Evolutionary conservation across 1,139 yeast species (phyloP), one percentile per base, ranked within the genome.

Genomic region (Magnusiomyces paraingens): DNA sequence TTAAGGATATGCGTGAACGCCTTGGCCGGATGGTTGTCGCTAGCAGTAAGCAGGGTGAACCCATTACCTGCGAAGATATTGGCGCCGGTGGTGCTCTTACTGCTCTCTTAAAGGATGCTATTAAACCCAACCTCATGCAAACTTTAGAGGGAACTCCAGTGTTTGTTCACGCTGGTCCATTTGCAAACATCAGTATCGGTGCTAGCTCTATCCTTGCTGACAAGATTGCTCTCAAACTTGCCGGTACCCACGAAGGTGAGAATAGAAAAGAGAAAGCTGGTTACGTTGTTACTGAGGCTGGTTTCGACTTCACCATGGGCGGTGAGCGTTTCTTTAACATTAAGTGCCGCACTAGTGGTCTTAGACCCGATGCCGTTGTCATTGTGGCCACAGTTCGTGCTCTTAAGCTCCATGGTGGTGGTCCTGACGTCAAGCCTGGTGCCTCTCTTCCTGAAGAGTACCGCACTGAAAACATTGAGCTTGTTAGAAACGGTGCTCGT

Each of bases 301-400:
- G 98, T 57, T 93, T 93, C 76, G 99, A 93, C 72, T 91, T 93
- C 78, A 93, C 98, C 55, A 93, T 93, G 97, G 99, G 99, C 68
- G 98, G 98, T 69, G 99, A 93, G 75, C 81, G 98, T 70, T 93
- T 93, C 75, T 81, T 91, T 73, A 91, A 93, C 77, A 93, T 93
- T 75, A 93, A 93, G 75, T 90, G 97, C 73, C 84, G 99, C 69
- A 80, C 95, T 39, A 84, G 95, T 21, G 98, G 97, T 3, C 79
- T 91, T 58, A 76, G 78, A 40, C 99, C 99, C 26, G 96, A 93
- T 68, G 88, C 86, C 55, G 90, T 93, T 61, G 96, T 93, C 55
- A 85, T 93, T 68, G 99, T 93, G 56, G 98, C 98, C 51, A 93
- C 99, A 51, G 96, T 90, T 47, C 84, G 98, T 72, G 99, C 99